Base-by-base conservation (phyloP, 805 yeast species). In the Metschnikowia corniflorae region DNA sequence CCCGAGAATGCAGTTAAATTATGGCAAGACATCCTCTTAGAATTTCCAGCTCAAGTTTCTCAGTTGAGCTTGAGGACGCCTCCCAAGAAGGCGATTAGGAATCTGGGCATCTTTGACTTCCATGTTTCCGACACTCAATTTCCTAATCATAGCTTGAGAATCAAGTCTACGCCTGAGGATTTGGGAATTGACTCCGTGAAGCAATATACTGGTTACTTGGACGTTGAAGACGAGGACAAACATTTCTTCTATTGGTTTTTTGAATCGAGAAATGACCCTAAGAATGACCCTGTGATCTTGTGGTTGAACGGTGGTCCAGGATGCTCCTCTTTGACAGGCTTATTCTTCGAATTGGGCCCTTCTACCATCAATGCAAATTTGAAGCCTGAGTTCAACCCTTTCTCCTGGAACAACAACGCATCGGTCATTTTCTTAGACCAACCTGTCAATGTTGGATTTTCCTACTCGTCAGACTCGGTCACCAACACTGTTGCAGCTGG, bases 261-360 rank as follows among this genome's bases (percentile, higher is more conserved):
- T 51, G 97, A 89, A 62, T 82, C 94, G 35, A 78, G 50, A 10
- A 68, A 71, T 44, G 68, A 64, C 25, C 97, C 97, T 4, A 63
- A 60, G 36, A 85, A 69, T 35, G 97, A 91, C 61, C 97, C 97
- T 2, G 73, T 88, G 16, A 73, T 91, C 37, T 70, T 91, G 49
- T 88, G 96, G 97, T 70, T 89, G 51, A 89, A 89, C 57, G 97
- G 97, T 47, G 96, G 97, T 5, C 97, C 97, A 24, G 97, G 97
- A 9, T 89, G 97, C 58, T 86, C 96, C 0, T 86, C 96, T 1
- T 65, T 87, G 56, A 86, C 94, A 22, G 97, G 97, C 7, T 68
- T 89, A 40, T 78, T 91, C 51, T 87, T 89, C 54, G 97, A 91
- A 60, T 73, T 88, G 54, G 97, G 97, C 17, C 95, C 97, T 5